phyloP scores from a whole-genome alignment of 169 alveolate genomes.

The Sarcocystis neurona region DNA sequence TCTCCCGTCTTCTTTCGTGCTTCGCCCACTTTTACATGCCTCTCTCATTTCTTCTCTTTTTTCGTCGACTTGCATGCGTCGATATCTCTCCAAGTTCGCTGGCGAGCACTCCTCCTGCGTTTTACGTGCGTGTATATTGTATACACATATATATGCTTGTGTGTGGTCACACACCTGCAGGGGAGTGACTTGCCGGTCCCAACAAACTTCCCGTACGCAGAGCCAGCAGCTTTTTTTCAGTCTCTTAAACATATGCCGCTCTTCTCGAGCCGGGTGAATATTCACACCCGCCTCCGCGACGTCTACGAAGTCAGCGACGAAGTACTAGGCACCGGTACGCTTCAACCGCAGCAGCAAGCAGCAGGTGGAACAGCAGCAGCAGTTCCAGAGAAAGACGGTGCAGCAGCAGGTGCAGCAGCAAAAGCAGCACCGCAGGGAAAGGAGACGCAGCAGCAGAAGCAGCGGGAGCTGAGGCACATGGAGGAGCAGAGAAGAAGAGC shows the following conservation, averaged over 20 bases:
- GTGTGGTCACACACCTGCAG: not conserved
- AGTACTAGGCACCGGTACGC: constrained; percentile 40
- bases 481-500: too few relatives aligned
- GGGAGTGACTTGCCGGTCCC: not conserved
- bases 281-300: not conserved
- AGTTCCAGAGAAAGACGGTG: not conserved
- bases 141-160: not conserved
- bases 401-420: not conserved
- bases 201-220: not conserved
- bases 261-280: constrained; percentile 1
- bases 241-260: not conserved
- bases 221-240: not conserved
- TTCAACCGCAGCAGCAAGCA: too few relatives aligned
- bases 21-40: not conserved
- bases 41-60: not conserved
- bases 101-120: not conserved
- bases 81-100: not conserved
- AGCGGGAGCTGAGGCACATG: too few relatives aligned
- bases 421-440: too few relatives aligned
- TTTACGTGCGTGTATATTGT: not conserved
- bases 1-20: not conserved
- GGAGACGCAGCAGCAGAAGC: too few relatives aligned
- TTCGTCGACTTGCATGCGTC: not conserved
- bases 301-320: constrained; percentile 22
- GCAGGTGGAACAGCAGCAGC: not conserved